Conservation (phyloP, 2,329 filamentous ascomycete genomes). For the Shiraia bambusicola region DNA sequence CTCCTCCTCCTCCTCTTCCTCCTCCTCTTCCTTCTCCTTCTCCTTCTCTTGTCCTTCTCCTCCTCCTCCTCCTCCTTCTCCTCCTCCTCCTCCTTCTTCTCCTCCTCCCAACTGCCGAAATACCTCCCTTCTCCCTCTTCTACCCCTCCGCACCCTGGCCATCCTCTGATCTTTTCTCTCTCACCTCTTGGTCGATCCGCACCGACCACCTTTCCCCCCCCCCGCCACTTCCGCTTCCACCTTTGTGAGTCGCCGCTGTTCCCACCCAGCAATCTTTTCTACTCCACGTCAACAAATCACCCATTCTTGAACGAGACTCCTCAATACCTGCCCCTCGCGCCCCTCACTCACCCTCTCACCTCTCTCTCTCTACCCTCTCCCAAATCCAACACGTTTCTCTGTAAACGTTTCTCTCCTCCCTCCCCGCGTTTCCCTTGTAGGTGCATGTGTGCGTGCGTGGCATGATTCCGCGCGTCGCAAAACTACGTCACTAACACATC, state of each 20-base stretch:
- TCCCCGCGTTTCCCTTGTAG: slow-evolving; percentile 16
- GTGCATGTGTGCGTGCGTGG: slow-evolving; percentile 8
- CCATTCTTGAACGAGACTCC: slow-evolving; percentile 24
- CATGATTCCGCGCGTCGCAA: slow-evolving; percentile 13
- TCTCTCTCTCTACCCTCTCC: slow-evolving; percentile 8
- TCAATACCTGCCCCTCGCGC: slow-evolving; percentile 6
- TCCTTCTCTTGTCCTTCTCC: background rate
- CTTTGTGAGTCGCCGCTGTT: slow-evolving; percentile 34
- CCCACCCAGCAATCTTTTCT: slow-evolving; percentile 6
- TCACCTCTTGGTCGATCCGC: slow-evolving; percentile 24
- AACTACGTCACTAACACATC: slow-evolving; percentile 32
- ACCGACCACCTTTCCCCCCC: slow-evolving; percentile 36
- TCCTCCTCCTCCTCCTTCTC: slow-evolving; percentile 10
- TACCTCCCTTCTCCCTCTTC: slow-evolving; percentile 6
- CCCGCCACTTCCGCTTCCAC: slow-evolving; percentile 38
- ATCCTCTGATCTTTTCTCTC: slow-evolving; percentile 16
- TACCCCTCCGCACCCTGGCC: slow-evolving; percentile 20
- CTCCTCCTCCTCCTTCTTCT: slow-evolving; percentile 20
- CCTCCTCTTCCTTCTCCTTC: no score
- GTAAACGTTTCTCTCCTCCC: background rate
- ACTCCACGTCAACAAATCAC: slow-evolving; percentile 25
- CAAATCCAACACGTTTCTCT: background rate
- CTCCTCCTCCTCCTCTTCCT: slow-evolving; percentile 1
- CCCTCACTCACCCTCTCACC: slow-evolving; percentile 8
- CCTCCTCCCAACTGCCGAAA: slow-evolving; percentile 21